Base-by-base conservation (phyloP, 2,329 filamentous ascomycete species). In the Talaromyces atroroseus region DNA sequence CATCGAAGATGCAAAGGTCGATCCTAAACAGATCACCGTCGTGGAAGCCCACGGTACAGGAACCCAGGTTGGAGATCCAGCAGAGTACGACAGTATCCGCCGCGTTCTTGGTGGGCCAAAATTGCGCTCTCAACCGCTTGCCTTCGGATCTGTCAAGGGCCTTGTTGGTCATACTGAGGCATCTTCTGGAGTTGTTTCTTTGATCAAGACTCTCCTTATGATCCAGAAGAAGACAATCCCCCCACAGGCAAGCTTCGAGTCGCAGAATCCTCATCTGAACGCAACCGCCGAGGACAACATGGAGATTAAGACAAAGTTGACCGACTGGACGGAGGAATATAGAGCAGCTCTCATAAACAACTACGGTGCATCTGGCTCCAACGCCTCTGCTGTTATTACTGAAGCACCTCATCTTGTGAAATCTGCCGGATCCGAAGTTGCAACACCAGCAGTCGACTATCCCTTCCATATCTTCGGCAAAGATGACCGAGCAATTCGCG, bases 41-140 rank as follows among this genome's bases (percentile, higher is more conserved):
- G 73, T 76, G 23, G 68, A 77, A 44, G 68, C 68, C 4, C 75
- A 77, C 56, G 74, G 73, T 21, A 77, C 76, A 4, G 67, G 66
- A 2, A 67, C 64, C 4, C 55, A 58, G 40, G 63, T 61, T n/a
- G 67, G 67, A 32, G 67, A 70, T 54, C 66, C 64, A 20, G 38
- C 57, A 42, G 36, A 67, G 44, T 63, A 57, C 23, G 56, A 63
- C 23, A 64, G 63, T 32, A 61, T 68, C 23, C 58, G 59, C n/a
- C 40, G 57, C 7, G 58, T 60, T 3, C 60, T 66, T 26, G 65
- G 56, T 12, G 58, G 59, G 3, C 34, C 47, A 12, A 32, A 12
- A 2, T 49, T 56, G 32, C 59, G 60, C 2, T 57, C 26, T 14
- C 57, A 23, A 57, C 29, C 44, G 32, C 44, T 64, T 16, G 49